Conservation (phyloP, 2,329 filamentous ascomycete genomes). For the Diaporthe sp. region DNA sequence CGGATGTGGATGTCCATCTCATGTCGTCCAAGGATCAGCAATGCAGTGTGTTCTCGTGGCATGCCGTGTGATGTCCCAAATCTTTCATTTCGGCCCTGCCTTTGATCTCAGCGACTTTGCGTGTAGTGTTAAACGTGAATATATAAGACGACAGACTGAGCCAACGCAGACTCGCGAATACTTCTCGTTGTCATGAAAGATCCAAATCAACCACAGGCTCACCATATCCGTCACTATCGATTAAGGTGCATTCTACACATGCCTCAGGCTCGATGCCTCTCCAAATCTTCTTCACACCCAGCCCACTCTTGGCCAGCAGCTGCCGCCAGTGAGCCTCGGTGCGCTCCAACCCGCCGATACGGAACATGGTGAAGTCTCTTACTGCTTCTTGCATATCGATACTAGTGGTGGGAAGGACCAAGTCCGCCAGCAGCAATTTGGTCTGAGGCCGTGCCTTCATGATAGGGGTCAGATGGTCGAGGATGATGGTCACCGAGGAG, state of each 20-base stretch:
- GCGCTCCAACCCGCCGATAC: conserved; percentile 17
- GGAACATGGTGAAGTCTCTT: conserved; percentile 25
- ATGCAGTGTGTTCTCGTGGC: neutral
- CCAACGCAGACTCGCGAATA: neutral
- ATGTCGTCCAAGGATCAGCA: neutral
- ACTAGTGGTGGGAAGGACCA: neutral
- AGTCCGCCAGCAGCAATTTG: conserved; percentile 10
- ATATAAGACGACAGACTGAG: no score
- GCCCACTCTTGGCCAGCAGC: neutral
- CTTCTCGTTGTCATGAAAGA: neutral
- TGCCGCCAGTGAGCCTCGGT: conserved; percentile 14
- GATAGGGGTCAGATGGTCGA: neutral
- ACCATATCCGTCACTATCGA: neutral
- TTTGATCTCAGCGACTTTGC: neutral
- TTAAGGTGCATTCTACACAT: conserved; percentile 12
- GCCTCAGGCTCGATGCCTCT: conserved; percentile 23
- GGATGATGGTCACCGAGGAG: neutral
- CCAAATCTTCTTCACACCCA: conserved; percentile 17
- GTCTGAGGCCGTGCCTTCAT: conserved; percentile 1
- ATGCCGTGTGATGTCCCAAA: neutral
- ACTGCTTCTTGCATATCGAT: conserved; percentile 14
- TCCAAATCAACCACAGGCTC: neutral
- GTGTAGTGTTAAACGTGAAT: neutral
- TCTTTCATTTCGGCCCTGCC: neutral
- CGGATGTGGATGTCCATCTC: neutral